Evolutionary conservation across 2,329 filamentous ascomycete species (phyloP).

Genomic region (Xylaria sp.): DNA sequence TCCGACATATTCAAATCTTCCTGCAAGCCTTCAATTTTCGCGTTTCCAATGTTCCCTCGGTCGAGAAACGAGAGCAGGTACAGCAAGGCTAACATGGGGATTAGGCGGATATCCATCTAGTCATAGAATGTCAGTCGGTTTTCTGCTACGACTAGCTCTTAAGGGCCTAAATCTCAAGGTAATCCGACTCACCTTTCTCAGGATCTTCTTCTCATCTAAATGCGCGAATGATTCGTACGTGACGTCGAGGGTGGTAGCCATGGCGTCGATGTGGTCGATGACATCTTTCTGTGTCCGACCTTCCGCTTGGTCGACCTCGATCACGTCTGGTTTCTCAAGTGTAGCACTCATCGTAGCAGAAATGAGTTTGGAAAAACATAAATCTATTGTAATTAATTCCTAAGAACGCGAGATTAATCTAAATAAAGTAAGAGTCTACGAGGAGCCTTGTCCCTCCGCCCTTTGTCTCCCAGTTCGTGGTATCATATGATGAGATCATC

Average conservation of each 20-base stretch:
- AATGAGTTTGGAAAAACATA: too few species aligned
- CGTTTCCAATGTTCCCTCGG: constrained; percentile 68
- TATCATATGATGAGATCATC: not conserved
- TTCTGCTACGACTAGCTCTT: not conserved
- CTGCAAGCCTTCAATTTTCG: constrained; percentile 65
- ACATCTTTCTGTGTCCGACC: constrained; percentile 27
- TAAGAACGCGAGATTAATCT: too few species aligned
- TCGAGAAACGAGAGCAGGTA: constrained; percentile 75
- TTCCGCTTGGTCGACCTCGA: constrained; percentile 28
- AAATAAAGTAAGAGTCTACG: not conserved
- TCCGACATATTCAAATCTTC: constrained; percentile 62
- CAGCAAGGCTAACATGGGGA: constrained; percentile 68
- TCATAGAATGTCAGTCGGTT: not conserved
- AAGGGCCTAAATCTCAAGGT: not conserved
- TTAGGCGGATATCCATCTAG: constrained; percentile 58
- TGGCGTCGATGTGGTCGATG: constrained; percentile 30
- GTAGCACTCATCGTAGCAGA: constrained; percentile 27
- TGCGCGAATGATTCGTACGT: constrained; percentile 44
- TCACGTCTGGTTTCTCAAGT: constrained; percentile 29
- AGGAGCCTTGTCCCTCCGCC: not conserved
- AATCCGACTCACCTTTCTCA: constrained; percentile 54
- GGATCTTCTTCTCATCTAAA: constrained; percentile 62
- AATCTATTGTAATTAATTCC: too few species aligned
- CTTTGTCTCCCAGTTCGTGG: not conserved
- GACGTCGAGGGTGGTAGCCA: constrained; percentile 30